phyloP scores from a whole-genome alignment of 495 filamentous ascomycete genomes.

The Neurospora sp. region DNA sequence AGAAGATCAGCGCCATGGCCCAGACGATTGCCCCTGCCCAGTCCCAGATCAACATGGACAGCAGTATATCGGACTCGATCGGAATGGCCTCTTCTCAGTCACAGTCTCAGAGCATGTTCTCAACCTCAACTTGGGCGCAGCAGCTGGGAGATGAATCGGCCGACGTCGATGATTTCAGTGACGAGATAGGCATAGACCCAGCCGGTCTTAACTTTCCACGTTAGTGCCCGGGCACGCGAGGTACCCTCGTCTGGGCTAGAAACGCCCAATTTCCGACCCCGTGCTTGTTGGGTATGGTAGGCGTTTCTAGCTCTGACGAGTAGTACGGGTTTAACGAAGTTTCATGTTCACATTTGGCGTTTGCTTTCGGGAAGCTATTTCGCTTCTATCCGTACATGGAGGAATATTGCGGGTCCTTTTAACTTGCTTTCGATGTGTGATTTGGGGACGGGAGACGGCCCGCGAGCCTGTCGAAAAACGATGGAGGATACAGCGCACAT shows the following conservation, averaged over 20 bases:
- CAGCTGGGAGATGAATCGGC: background rate
- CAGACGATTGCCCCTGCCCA: background rate
- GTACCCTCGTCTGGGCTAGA: background rate
- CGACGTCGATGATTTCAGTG: background rate
- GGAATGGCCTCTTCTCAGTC: background rate
- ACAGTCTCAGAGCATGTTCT: background rate
- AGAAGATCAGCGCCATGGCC: background rate
- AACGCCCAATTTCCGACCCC: background rate
- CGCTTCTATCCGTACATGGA: background rate
- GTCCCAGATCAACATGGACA: background rate
- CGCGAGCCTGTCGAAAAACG: background rate
- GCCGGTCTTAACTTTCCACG: background rate
- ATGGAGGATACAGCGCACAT: background rate
- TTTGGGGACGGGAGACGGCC: background rate
- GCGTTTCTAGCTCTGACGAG: background rate
- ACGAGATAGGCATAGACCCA: slow-evolving; percentile 8
- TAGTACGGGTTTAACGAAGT: background rate
- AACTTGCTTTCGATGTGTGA: background rate
- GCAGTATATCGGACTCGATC: background rate
- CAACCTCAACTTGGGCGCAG: background rate
- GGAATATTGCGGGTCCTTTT: background rate
- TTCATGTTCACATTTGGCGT: background rate
- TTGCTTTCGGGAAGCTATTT: background rate
- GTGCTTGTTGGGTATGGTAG: too few species aligned
- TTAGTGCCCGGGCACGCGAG: background rate